Conservation (phyloP, 2,329 filamentous ascomycete genomes). For the Sarocladium strictum region DNA sequence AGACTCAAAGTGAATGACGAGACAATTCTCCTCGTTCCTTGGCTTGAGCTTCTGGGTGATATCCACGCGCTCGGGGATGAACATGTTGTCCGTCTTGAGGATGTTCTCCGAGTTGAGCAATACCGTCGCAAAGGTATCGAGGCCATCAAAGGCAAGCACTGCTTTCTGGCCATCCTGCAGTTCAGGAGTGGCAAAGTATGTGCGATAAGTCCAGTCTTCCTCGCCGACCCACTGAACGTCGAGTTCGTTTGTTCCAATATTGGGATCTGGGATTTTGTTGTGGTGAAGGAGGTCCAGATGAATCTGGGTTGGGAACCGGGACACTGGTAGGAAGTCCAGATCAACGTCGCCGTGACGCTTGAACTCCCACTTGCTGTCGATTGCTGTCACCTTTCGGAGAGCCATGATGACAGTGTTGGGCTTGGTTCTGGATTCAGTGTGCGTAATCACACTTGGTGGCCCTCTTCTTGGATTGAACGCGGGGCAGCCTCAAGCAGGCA, state of each 20-base stretch:
- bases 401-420: conserved; percentile 30
- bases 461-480: no score
- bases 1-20: conserved; percentile 59
- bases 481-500: no score
- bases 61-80: conserved; percentile 63
- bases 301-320: conserved; percentile 60
- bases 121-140: conserved; percentile 74
- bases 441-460: no score
- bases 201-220: conserved; percentile 62
- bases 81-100: conserved; percentile 73
- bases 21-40: conserved; percentile 43
- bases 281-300: conserved; percentile 61
- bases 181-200: conserved; percentile 48
- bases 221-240: conserved; percentile 71
- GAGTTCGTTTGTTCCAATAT: conserved; percentile 68
- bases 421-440: background rate
- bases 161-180: conserved; percentile 33
- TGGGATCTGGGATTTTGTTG: conserved; percentile 61
- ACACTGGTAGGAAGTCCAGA: conserved; percentile 46
- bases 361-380: conserved; percentile 55
- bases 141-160: conserved; percentile 66
- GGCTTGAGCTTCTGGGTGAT: conserved; percentile 51
- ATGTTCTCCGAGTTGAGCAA: conserved; percentile 61
- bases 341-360: conserved; percentile 48
- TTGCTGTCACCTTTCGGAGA: conserved; percentile 40